A percentile compares a stretch with the other conserved stretches of the same genome.
Evolutionary conservation across 164 flowering plant species (phyloP).

Genomic region (Aristolochia californica): DNA sequence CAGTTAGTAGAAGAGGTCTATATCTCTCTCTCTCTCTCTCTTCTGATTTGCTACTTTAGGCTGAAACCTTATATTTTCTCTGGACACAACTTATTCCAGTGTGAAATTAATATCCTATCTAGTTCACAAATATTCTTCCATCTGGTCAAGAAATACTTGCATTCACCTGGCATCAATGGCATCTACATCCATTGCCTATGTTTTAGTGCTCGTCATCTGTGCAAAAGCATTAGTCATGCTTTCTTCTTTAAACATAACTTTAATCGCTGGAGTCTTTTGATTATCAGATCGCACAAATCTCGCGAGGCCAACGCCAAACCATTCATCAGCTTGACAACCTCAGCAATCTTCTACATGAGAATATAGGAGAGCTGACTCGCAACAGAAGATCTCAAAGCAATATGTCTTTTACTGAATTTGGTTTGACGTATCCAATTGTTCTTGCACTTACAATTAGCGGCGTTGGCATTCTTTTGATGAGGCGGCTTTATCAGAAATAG

Average conservation of each 20-base stretch:
- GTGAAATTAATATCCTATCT: too few species aligned
- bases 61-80: too few species aligned
- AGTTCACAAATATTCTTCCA: too few species aligned
- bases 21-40: conserved; percentile 1
- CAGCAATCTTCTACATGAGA: conserved; percentile 47
- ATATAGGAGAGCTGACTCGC: conserved; percentile 29
- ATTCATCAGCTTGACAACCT: conserved; percentile 78
- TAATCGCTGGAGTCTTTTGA: not conserved
- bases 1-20: conserved; percentile 76
- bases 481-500: conserved; percentile 26
- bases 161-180: too few species aligned
- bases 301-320: conserved; percentile 66
- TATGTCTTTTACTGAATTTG: conserved; percentile 17
- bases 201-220: not conserved
- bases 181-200: too few species aligned
- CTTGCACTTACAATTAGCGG: conserved; percentile 55
- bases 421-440: conserved; percentile 30
- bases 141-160: too few species aligned
- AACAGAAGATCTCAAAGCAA: conserved; percentile 25
- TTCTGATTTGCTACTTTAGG: too few species aligned
- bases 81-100: too few species aligned
- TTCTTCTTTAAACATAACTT: too few species aligned
- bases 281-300: conserved; percentile 44
- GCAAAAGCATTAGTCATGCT: too few species aligned
- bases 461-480: conserved; percentile 42